Percentiles rank a stretch among this genome's conserved stretches.
Conservation (phyloP, 345 rosid genomes). For the Fremontodendron californicum region DNA sequence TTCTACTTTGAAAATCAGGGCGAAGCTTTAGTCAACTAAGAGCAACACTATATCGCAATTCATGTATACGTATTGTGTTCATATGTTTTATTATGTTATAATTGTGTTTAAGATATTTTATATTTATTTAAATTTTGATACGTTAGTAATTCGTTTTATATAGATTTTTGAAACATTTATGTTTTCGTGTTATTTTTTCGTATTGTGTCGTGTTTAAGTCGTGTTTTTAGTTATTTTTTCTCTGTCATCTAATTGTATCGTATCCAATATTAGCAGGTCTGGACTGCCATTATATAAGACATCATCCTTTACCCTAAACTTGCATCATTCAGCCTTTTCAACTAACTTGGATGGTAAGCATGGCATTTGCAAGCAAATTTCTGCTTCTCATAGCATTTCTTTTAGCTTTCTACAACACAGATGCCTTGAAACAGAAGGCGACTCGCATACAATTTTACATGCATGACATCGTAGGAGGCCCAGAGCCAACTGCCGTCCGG, state of each 20-base stretch:
- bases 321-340: background rate
- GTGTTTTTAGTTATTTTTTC: no score
- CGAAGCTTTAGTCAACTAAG: background rate
- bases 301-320: background rate
- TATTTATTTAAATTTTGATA: no score
- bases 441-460: slow-evolving; percentile 41
- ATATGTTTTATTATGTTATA: no score
- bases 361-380: slow-evolving; percentile 21
- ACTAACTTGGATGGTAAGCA: background rate
- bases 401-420: background rate
- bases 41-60: no score
- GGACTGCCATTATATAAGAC: background rate
- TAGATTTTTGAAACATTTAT: no score
- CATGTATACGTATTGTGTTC: no score
- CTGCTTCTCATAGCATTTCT: slow-evolving; percentile 20
- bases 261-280: no score
- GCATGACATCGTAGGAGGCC: slow-evolving; percentile 35
- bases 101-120: no score
- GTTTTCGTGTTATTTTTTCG: no score
- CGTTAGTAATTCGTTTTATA: no score
- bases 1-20: background rate
- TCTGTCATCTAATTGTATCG: no score
- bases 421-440: slow-evolving; percentile 17
- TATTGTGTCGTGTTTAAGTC: no score
- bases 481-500: slow-evolving; percentile 22